Percentiles rank a stretch among this genome's conserved stretches.
phyloP scores from a whole-genome alignment of 345 rosid genomes.

The Murraya koenigii region DNA sequence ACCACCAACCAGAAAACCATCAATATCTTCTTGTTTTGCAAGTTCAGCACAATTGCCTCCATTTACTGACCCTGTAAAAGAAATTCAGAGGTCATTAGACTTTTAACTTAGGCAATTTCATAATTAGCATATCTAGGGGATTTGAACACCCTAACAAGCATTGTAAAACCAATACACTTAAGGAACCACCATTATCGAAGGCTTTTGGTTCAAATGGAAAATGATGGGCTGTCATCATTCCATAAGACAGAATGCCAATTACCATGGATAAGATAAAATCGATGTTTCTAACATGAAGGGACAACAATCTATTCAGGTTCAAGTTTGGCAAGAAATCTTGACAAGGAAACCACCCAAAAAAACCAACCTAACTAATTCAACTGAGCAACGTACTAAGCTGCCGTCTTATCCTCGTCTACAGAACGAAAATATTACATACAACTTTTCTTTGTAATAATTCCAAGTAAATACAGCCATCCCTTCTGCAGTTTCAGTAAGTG shows the following conservation, averaged over 20 bases:
- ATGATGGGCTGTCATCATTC: not conserved
- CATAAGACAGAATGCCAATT: not conserved
- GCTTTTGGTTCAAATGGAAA: not conserved
- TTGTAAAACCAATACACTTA: not conserved
- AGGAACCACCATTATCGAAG: not conserved
- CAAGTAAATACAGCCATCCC: not conserved
- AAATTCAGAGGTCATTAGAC: conserved; percentile 1
- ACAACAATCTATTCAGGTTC: not conserved
- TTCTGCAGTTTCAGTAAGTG: not conserved
- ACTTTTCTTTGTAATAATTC: not conserved
- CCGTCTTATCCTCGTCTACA: not conserved
- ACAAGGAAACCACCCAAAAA: not conserved
- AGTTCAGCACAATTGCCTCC: conserved; percentile 92
- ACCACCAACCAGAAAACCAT: conserved; percentile 98
- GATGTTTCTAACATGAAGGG: not conserved
- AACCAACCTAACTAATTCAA: conserved; percentile 3
- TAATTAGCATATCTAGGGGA: not conserved
- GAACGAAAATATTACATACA: not conserved
- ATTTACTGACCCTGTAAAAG: conserved; percentile 77
- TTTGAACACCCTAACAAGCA: not conserved
- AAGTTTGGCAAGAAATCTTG: not conserved
- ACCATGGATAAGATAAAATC: not conserved
- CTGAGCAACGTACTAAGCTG: not conserved
- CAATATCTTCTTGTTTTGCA: conserved; percentile 94
- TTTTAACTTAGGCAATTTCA: not conserved